Evolutionary conservation across 1,284 basidiomycete species (phyloP), one percentile per base, ranked within the genome.

Genomic region (Trametes polyzona): DNA sequence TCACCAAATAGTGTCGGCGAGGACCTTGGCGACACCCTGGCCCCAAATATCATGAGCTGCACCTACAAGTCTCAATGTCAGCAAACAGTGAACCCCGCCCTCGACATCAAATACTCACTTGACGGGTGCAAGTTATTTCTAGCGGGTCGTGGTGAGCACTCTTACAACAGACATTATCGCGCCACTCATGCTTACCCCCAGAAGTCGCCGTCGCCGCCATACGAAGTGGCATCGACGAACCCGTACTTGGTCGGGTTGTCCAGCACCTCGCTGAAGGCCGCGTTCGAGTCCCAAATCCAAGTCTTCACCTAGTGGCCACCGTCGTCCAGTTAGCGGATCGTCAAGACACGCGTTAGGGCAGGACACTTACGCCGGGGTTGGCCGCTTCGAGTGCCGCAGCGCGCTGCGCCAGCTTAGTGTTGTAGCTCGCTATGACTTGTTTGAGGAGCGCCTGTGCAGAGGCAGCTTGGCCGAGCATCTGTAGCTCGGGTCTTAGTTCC

Each of bases 241-340:
- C 84, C 84, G 57, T 78, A 84, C 8, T 74, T 64, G 0, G 71
- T 74, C 1, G 83, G 81, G 40, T 72, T 62, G 68, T 83, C 71
- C 17, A 86, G 68, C 12, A 86, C 78, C 6, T 71, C 75, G 12
- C 71, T 76, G 71, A 84, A 84, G n/a, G 74, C 76, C 0, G 81
- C 52, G 60, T 81, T 75, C 1, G 83, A 76, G 62, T 86, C 83
- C 74, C 76, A 86, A 4, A 79, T 37, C 71, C 73, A 83, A 0
- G 81, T 81, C 44, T 69, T 67, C 17, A 82, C 78, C 81, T 83
- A 36, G 3, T 16, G 2, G 10, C 33, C 19, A 11, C n/a, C 4
- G 12, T 4, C 12, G 11, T 32, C n/a, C n/a, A n/a, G 29, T 41
- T 24, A 46, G 29, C n/a, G 4, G n/a, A 3, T 11, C 9, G 9